Evolutionary conservation across 2,329 filamentous ascomycete species (phyloP), one percentile per base, ranked within the genome.

Genomic region (Phoma sp.): DNA sequence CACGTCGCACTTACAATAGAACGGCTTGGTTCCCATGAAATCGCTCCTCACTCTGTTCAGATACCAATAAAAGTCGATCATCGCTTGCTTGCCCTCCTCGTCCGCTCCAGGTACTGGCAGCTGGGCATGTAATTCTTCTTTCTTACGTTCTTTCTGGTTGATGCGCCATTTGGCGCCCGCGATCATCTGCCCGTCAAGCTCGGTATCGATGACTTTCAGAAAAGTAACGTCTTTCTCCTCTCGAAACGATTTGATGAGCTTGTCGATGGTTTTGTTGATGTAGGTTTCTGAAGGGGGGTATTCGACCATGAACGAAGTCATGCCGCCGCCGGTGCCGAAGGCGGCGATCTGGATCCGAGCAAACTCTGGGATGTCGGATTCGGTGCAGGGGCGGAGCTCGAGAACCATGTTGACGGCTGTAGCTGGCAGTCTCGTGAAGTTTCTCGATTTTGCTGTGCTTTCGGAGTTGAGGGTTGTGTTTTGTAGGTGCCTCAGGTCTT

Each of bases 131-230:
- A 72, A 64, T 32, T 72, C 58, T 43, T 72, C 71, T 52, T 73
- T 65, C n/a, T 62, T 67, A 19, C 66, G 50, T 55, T 72, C 67
- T 24, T 68, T 60, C 38, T 68, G 48, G 40, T 74, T 73, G 50
- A 76, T 68, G 38, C 70, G 63, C 74, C 73, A 75, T 38, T 75
- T 74, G n/a, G 72, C 70, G 24, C 61, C 53, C 5, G 72, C 70
- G 13, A 75, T 71, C 58, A 74, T 72, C 36, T 68, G 67, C 6
- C 65, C 67, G 24, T 57, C 48, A 2, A 67, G 47, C n/a, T 73
- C 68, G 5, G 71, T 73, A 41, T 76, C 70, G 35, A 74, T 56
- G 40, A 72, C 64, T 53, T 76, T 73, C 21, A 75, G 57, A 38
- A 64, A 72, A 4, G 58, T 58, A 5, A 65, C 53, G 39, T 74